A percentile compares a stretch with the other conserved stretches of the same genome.
Conservation (phyloP, 331 rosid genomes). For the Quercus phellos region DNA sequence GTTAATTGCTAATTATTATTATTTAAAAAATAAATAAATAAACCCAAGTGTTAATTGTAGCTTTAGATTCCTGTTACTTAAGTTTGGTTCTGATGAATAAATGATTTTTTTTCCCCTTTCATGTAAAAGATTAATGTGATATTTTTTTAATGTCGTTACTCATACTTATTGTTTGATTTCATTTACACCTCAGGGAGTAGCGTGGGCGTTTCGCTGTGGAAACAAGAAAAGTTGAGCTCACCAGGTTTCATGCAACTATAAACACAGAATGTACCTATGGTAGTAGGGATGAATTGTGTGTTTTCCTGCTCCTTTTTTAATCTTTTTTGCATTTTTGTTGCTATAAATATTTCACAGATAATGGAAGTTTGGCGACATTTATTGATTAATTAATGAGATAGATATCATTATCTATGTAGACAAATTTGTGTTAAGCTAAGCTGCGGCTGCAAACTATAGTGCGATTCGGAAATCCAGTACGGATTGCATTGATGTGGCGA, state of each 20-base stretch:
- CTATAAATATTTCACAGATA: too few species aligned
- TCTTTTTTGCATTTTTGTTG: background rate
- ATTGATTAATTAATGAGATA: background rate
- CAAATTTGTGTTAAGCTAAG: too few species aligned
- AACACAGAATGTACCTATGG: background rate
- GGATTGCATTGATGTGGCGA: too few species aligned
- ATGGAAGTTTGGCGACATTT: background rate
- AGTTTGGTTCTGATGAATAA: background rate
- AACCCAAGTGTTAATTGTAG: background rate
- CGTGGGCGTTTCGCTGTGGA: slow-evolving; percentile 11
- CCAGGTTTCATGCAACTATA: background rate
- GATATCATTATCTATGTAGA: background rate
- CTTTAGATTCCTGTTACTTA: background rate
- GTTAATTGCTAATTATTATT: background rate
- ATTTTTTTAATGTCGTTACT: too few species aligned
- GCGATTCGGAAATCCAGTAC: too few species aligned
- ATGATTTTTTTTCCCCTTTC: background rate
- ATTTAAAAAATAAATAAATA: too few species aligned
- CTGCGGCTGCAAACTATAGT: too few species aligned
- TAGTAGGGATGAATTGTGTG: background rate
- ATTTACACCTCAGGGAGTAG: slow-evolving; percentile 34
- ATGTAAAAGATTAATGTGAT: background rate
- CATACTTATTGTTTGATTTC: background rate
- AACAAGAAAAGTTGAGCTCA: background rate
- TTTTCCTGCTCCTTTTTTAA: background rate